phyloP scores from a whole-genome alignment of 345 rosid species.

The Tarenaya hassleriana region DNA sequence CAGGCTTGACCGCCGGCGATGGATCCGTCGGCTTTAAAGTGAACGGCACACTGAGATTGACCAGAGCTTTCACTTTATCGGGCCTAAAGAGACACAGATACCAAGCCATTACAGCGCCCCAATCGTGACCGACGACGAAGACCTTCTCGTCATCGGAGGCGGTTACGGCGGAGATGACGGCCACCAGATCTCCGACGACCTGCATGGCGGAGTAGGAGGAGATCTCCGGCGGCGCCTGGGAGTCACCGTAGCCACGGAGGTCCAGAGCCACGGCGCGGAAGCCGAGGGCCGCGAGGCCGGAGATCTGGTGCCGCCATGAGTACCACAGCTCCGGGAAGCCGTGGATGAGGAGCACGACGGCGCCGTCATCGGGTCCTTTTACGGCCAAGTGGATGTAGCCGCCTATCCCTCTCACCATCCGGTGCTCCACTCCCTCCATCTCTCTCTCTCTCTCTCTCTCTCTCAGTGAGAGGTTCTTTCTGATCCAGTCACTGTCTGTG shows the following conservation, averaged over 20 bases:
- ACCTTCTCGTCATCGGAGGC: conserved; percentile 23
- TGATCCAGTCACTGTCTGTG: too few relatives aligned
- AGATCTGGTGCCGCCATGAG: conserved; percentile 33
- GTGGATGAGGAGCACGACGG: conserved; percentile 27
- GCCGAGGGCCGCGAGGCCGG: conserved; percentile 24
- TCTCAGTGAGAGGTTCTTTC: background rate
- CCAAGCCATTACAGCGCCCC: conserved; percentile 34
- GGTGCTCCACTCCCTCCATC: conserved; percentile 51
- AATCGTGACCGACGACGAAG: conserved; percentile 33
- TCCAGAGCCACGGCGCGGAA: conserved; percentile 34
- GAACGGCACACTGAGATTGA: conserved; percentile 29
- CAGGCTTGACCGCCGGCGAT: conserved; percentile 29
- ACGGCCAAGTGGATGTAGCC: conserved; percentile 64
- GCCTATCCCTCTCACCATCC: conserved; percentile 45
- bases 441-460: background rate
- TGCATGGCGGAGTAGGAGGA: conserved; percentile 26
- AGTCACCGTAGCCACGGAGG: conserved; percentile 31
- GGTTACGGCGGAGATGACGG: conserved; percentile 12
- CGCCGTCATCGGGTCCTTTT: conserved; percentile 34
- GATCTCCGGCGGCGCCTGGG: conserved; percentile 20
- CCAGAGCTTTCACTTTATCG: conserved; percentile 27
- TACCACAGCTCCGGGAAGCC: conserved; percentile 34
- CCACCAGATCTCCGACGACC: conserved; percentile 24
- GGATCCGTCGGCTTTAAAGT: conserved; percentile 9
- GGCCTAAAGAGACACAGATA: conserved; percentile 27